Evolutionary conservation across 2,329 filamentous ascomycete species (phyloP), one percentile per base, ranked within the genome.

Genomic region (Rhytidhysteron rufulum): DNA sequence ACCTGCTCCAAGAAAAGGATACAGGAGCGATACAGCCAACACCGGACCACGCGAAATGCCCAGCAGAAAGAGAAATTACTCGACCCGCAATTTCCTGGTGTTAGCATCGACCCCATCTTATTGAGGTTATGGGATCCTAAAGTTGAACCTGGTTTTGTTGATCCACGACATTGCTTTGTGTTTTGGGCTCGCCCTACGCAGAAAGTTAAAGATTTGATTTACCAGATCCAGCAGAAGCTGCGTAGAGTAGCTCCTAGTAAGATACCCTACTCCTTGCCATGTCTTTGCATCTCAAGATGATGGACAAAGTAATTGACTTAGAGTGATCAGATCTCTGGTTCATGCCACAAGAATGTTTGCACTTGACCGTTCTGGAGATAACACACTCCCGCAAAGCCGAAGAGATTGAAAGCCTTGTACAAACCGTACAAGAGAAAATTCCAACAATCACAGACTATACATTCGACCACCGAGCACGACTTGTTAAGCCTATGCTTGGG

Each of bases 181-280:
- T 83, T 96, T 58, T 96, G 89, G 88, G 88, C 86, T 3, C 76
- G 90, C 5, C 91, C 91, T 13, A 86, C 90, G 1, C 67, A 79
- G 33, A 80, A 84, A 50, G 73, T 96, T 15, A 73, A 84, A 33
- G 68, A 75, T 16, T 67, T 97, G 43, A 80, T 91, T 3, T 66
- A 70, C 2, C 75, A 77, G 41, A 68, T 96, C 21, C 91, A 96
- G 64, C 63, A 74, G 36, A 75, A 79, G 54, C 69, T 94, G 34
- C 71, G 73, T 41, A 67, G 73, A 16, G 75, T 79, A 16, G 83
- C 83, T 11, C 86, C 88, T 25, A 78, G 88, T 93, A 70, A 62
- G 83, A 35, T 20, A 10, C 5, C 30, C n/a, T 16, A 16, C 4
- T 15, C n/a, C 25, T 7, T 32, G 5, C n/a, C 16, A 31, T 34